These are phyloP conservation scores for Cerioporus squamosus DNA, from an alignment of 1,284 basidiomycete species.

Conservation along the genomic window DNA sequence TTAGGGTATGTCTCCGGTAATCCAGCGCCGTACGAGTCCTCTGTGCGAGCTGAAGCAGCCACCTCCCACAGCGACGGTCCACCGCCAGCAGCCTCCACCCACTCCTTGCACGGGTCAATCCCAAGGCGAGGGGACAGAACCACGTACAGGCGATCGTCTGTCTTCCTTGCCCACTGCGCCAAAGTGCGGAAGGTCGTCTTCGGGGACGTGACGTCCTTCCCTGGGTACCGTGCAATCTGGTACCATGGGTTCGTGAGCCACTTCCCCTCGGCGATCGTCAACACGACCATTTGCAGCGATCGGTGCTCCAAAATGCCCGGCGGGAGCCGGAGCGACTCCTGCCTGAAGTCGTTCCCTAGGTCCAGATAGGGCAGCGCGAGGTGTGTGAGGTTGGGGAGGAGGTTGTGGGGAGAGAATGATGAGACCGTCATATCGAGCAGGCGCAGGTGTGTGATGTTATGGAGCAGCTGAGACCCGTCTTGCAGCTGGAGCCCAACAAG, in stretches of 20 bases:
- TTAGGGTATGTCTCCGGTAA: slow-evolving; percentile 22
- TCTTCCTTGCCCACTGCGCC: slow-evolving; percentile 17
- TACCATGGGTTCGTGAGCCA: slow-evolving; percentile 30
- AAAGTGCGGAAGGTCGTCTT: slow-evolving; percentile 26
- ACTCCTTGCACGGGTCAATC: slow-evolving; percentile 23
- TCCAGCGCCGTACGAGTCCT: slow-evolving; percentile 19
- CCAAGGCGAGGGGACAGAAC: slow-evolving; percentile 25
- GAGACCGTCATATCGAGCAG: slow-evolving; percentile 30
- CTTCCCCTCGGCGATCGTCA: slow-evolving; percentile 29
- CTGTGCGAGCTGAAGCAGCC: slow-evolving; percentile 17
- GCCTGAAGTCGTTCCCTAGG: slow-evolving; percentile 25
- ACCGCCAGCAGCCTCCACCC: slow-evolving; percentile 26
- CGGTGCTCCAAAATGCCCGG: slow-evolving; percentile 23
- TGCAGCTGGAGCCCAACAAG: slow-evolving; percentile 20
- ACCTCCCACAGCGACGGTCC: slow-evolving; percentile 27
- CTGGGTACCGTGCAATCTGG: slow-evolving; percentile 19
- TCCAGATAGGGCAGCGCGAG: slow-evolving; percentile 33
- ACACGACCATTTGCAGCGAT: slow-evolving; percentile 29
- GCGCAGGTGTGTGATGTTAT: slow-evolving; percentile 33
- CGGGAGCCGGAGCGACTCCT: slow-evolving; percentile 24
- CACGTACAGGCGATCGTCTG: slow-evolving; percentile 28
- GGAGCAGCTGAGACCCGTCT: slow-evolving; percentile 20
- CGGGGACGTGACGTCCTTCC: slow-evolving; percentile 18
- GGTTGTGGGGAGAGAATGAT: slow-evolving; percentile 29
- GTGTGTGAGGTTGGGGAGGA: slow-evolving; percentile 33